Percentiles rank a stretch among this genome's conserved stretches.
Conservation (phyloP, 169 alveolate genomes). For the Toxoplasma gondii region DNA sequence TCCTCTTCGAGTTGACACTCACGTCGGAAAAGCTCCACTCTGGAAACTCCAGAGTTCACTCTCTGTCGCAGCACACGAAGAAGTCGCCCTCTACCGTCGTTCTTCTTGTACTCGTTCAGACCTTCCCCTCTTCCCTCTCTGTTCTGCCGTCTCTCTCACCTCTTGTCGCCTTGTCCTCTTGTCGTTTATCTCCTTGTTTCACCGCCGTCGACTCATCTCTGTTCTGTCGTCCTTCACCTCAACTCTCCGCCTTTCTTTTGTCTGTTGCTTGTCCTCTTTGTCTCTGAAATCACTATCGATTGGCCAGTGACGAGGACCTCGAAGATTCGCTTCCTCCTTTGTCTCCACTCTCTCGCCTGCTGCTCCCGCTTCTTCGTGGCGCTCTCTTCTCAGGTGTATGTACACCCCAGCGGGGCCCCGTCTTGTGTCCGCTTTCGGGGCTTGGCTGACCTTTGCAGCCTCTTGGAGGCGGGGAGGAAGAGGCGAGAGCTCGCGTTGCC, state of each 20-base stretch:
- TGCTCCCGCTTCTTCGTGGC: not conserved
- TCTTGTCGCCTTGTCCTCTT: not conserved
- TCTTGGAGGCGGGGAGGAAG: not conserved
- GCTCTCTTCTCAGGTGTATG: not conserved
- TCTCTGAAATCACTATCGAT: too few species aligned
- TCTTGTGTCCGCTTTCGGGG: not conserved
- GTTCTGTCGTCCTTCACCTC: too few species aligned
- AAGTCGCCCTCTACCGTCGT: too few species aligned
- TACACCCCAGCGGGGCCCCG: not conserved
- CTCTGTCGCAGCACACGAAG: not conserved
- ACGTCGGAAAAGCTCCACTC: too few species aligned
- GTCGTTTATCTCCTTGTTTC: too few species aligned
- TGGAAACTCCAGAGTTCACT: too few species aligned
- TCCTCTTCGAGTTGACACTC: too few species aligned
- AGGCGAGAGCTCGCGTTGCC: not conserved
- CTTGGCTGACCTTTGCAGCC: not conserved
- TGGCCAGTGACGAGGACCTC: too few species aligned
- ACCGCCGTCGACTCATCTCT: too few species aligned
- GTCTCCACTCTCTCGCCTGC: not conserved
- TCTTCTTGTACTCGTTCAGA: not conserved
- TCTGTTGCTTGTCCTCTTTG: too few species aligned
- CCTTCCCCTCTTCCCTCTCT: not conserved
- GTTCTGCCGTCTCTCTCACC: not conserved
- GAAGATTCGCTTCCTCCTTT: not conserved
- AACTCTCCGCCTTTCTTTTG: too few species aligned